A percentile compares a stretch with the other conserved stretches of the same genome.
These are phyloP conservation scores for Pythium apleroticum DNA, from an alignment of 352 stramenopile species.

Conservation along the genomic window DNA sequence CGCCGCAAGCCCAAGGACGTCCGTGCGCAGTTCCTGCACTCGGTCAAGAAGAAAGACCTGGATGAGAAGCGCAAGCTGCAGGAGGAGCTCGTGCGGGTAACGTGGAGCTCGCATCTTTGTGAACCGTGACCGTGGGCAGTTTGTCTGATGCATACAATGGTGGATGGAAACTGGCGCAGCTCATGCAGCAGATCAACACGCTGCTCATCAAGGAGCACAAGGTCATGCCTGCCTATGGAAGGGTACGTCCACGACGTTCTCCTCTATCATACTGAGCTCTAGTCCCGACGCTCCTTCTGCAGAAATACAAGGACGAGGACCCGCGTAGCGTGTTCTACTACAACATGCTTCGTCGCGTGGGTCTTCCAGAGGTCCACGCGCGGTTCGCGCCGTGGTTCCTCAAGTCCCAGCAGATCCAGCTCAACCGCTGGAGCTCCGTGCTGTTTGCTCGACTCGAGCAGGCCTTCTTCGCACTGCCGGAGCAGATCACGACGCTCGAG, in stretches of 20 bases:
- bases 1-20: constrained; percentile 38
- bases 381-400: constrained; percentile 79
- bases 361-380: constrained; percentile 67
- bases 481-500: constrained; percentile 64
- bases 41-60: constrained; percentile 38
- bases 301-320: constrained; percentile 70
- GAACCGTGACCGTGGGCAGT: background rate
- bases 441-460: constrained; percentile 67
- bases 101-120: background rate
- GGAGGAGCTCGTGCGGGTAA: constrained; percentile 49
- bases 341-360: constrained; percentile 69
- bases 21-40: constrained; percentile 38
- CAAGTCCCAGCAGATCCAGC: constrained; percentile 67
- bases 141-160: background rate
- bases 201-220: constrained; percentile 66
- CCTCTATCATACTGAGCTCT: too few relatives aligned
- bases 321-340: constrained; percentile 74
- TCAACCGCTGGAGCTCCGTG: constrained; percentile 68
- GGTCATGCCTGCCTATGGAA: constrained; percentile 43
- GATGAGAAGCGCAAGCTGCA: constrained; percentile 37
- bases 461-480: constrained; percentile 54
- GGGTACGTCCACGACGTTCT: constrained; percentile 30
- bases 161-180: constrained; percentile 24
- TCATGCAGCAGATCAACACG: constrained; percentile 70
- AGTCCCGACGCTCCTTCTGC: too few relatives aligned